These are phyloP conservation scores for Penicillium sp. DNA, from an alignment of 2,329 filamentous ascomycete species.

Conservation along the genomic window DNA sequence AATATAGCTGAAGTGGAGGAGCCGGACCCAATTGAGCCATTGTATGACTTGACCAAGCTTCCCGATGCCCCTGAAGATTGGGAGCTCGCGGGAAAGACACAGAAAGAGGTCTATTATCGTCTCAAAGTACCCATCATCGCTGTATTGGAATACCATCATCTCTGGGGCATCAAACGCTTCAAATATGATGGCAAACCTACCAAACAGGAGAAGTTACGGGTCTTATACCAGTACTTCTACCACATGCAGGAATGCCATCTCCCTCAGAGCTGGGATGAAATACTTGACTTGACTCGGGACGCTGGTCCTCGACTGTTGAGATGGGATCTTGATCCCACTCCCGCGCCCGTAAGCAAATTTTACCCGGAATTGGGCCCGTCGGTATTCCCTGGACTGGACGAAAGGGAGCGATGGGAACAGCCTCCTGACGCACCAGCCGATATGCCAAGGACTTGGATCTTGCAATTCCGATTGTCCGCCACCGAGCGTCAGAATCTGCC, in stretches of 20 bases:
- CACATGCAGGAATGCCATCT: conserved; percentile 19
- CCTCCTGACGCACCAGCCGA: conserved; percentile 2
- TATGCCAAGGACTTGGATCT: background rate
- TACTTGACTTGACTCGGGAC: conserved; percentile 22
- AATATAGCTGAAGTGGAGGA: background rate
- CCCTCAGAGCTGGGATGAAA: conserved; percentile 12
- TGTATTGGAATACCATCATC: conserved; percentile 15
- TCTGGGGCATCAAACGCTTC: conserved; percentile 25
- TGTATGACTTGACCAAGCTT: conserved; percentile 8
- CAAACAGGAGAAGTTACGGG: conserved; percentile 1
- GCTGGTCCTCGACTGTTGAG: conserved; percentile 31
- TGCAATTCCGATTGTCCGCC: background rate
- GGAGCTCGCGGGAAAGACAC: conserved; percentile 3
- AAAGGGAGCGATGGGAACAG: background rate
- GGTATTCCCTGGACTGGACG: background rate
- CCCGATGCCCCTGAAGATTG: conserved; percentile 10
- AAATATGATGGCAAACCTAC: background rate
- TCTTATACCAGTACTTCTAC: conserved; percentile 26
- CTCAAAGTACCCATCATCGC: background rate
- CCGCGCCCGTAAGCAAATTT: conserved; percentile 5
- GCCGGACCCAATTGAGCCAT: background rate
- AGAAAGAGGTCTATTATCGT: background rate
- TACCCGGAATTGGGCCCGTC: background rate
- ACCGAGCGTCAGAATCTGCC: background rate
- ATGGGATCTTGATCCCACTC: conserved; percentile 4